phyloP scores from a whole-genome alignment of 192 early-diverging fungal species.

The Phycomyces blakesleeanus region DNA sequence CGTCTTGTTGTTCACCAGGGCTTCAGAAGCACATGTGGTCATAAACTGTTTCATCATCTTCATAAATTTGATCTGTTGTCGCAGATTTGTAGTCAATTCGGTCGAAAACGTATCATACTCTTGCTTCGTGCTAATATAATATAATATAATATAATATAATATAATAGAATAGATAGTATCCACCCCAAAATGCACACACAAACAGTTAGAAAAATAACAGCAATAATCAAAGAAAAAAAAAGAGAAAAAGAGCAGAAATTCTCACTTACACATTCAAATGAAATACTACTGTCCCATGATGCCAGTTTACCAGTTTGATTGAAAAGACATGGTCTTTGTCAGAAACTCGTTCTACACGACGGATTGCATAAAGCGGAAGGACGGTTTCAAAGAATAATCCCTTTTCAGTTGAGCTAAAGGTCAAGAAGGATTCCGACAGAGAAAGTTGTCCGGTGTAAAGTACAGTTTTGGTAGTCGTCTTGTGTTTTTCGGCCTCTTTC shows the following conservation, averaged over 20 bases:
- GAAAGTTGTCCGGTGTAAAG: conserved; percentile 61
- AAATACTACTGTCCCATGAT: conserved; percentile 18
- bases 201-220: no score
- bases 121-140: conserved; percentile 30
- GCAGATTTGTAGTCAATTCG: conserved; percentile 68
- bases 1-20: conserved; percentile 51
- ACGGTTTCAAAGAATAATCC: conserved; percentile 53
- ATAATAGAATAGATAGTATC: no score
- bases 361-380: conserved; percentile 75
- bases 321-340: conserved; percentile 34
- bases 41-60: conserved; percentile 78
- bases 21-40: conserved; percentile 79
- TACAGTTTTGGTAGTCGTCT: conserved; percentile 4
- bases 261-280: conserved; percentile 44
- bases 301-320: conserved; percentile 30
- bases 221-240: no score
- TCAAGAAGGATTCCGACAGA: conserved; percentile 75
- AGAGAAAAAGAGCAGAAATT: no score
- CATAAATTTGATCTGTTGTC: conserved; percentile 74
- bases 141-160: neutral
- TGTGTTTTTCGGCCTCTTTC: no score
- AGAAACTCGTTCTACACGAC: conserved; percentile 72
- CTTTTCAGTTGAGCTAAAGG: conserved; percentile 63
- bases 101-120: conserved; percentile 79
- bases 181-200: no score